These are phyloP conservation scores for Leccinum pallidistipes DNA, from an alignment of 1,284 basidiomycete genomes.

Conservation along the genomic window DNA sequence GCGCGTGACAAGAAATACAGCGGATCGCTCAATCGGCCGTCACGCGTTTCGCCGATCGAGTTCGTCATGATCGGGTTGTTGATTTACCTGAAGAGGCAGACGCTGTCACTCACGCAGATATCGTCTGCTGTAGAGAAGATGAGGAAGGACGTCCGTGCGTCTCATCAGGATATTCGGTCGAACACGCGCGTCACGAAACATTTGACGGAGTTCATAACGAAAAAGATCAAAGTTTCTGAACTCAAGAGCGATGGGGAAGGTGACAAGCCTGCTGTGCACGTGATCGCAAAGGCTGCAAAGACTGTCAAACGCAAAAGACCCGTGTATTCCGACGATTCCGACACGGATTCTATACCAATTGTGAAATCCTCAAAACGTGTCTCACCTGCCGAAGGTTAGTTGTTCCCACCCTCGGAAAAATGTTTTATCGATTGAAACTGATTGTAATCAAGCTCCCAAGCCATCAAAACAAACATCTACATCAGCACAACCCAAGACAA, in stretches of 20 bases:
- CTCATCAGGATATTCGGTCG: constrained; percentile 43
- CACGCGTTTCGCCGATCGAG: constrained; percentile 48
- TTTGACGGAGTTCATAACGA: constrained; percentile 40
- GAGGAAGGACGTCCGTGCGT: constrained; percentile 43
- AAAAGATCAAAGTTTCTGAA: constrained; percentile 34
- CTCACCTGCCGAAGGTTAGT: constrained; percentile 22
- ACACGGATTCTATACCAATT: constrained; percentile 19
- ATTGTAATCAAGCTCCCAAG: constrained; percentile 17
- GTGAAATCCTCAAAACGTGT: constrained; percentile 15
- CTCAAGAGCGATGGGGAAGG: constrained; percentile 34
- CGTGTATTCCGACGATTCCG: constrained; percentile 28
- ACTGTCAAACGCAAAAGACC: constrained; percentile 30
- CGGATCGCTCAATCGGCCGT: constrained; percentile 39
- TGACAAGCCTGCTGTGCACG: constrained; percentile 25
- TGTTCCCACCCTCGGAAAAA: neutral
- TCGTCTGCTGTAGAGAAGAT: constrained; percentile 43
- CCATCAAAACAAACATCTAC: constrained; percentile 8
- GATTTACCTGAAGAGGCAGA: constrained; percentile 39
- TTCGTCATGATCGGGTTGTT: constrained; percentile 50
- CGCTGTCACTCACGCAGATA: constrained; percentile 42
- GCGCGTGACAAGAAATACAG: constrained; percentile 39
- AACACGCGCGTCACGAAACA: constrained; percentile 43
- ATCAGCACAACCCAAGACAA: constrained; percentile 6
- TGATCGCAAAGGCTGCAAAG: constrained; percentile 16
- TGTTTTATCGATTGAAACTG: neutral